phyloP scores from a whole-genome alignment of 73 alveolate species.

The Breviolum minutum region DNA sequence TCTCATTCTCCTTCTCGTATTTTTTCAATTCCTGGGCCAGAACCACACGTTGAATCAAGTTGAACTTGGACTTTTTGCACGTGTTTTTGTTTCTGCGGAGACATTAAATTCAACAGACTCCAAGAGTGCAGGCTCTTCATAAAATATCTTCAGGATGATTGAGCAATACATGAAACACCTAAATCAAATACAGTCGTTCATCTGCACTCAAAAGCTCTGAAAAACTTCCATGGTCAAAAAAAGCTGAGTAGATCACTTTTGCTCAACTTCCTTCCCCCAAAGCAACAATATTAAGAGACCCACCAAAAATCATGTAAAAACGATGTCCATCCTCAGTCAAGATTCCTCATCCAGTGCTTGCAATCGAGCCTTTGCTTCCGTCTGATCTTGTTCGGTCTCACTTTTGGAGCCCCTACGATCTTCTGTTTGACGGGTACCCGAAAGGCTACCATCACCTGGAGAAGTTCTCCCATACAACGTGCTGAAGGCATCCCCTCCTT shows the following conservation, averaged over 20 bases:
- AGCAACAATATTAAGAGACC: too few species aligned
- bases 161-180: not conserved
- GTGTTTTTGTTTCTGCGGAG: too few species aligned
- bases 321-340: too few species aligned
- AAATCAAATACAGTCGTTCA: not conserved
- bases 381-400: constrained; percentile 31
- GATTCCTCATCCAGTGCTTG: constrained; percentile 11
- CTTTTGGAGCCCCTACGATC: constrained; percentile 30
- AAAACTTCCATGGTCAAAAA: not conserved
- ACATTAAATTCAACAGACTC: too few species aligned
- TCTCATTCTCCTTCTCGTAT: constrained; percentile 88
- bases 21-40: constrained; percentile 54
- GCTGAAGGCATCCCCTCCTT: constrained; percentile 69
- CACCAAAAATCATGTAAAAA: too few species aligned
- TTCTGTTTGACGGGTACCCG: constrained; percentile 10
- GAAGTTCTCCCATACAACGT: constrained; percentile 37
- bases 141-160: too few species aligned
- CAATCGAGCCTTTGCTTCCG: constrained; percentile 9
- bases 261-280: too few species aligned
- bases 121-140: too few species aligned
- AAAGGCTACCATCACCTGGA: constrained; percentile 5
- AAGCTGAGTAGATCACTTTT: too few species aligned
- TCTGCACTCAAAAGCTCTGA: not conserved
- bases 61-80: not conserved
- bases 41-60: constrained; percentile 7